Conservation (phyloP, 306 rosid species). For the Lathyrus aphaca region DNA sequence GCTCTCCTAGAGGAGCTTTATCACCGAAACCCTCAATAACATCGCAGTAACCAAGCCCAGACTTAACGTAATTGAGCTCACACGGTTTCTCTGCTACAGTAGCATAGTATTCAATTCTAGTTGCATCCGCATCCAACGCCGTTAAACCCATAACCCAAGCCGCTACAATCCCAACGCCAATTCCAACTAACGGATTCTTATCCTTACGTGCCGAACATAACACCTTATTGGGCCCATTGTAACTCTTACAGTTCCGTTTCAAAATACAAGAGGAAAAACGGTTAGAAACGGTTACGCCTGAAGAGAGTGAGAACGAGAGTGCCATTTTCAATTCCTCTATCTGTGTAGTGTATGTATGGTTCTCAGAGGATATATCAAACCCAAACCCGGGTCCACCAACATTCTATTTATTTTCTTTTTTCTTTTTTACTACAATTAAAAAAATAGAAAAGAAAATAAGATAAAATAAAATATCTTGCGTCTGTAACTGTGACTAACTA, state of each 20-base stretch:
- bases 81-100: slow-evolving; percentile 84
- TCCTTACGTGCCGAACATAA: slow-evolving; percentile 27
- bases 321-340: slow-evolving; percentile 59
- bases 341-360: slow-evolving; percentile 35
- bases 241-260: slow-evolving; percentile 29
- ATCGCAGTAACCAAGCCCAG: slow-evolving; percentile 92
- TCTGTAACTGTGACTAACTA: too few relatives aligned
- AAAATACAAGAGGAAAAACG: slow-evolving; percentile 36
- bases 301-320: slow-evolving; percentile 37
- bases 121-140: slow-evolving; percentile 78
- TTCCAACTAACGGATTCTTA: slow-evolving; percentile 50
- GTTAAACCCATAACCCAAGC: slow-evolving; percentile 66
- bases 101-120: slow-evolving; percentile 89
- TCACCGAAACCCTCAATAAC: slow-evolving; percentile 60
- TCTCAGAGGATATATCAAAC: slow-evolving; percentile 35
- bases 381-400: slow-evolving; percentile 44
- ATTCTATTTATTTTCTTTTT: background rate
- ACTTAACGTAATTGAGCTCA: slow-evolving; percentile 65
- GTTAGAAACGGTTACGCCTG: slow-evolving; percentile 46
- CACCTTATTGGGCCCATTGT: slow-evolving; percentile 26
- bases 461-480: too few relatives aligned
- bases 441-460: background rate
- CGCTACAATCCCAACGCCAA: slow-evolving; percentile 61
- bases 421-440: background rate
- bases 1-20: slow-evolving; percentile 81